Evolutionary conservation across 768 basidiomycete genomes (phyloP), one percentile per base, ranked within the genome.

Genomic region (Trametes cinnabarina): DNA sequence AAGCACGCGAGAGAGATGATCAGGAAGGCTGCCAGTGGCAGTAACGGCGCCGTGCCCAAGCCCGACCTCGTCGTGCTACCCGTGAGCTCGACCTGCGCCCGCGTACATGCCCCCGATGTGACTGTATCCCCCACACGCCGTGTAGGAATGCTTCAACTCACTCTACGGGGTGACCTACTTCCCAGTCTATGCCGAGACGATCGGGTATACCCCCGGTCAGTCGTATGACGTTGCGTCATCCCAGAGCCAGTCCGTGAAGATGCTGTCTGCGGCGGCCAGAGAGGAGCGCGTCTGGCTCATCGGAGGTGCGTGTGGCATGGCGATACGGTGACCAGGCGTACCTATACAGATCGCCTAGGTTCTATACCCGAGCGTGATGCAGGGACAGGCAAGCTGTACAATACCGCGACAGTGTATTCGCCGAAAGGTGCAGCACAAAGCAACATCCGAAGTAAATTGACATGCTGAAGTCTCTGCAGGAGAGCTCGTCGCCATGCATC

Each of bases 371-470:
- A 99, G 71, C 79, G 82, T 41, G 92, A 91, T 60, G 66, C 63
- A 1, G 57, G 68, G 7, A 78, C 80, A 20, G 82, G 83, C 51
- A 88, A 90, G 57, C 57, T 98, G 6, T 99, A 92, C 76, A 99
- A 99, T 71, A 96, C 94, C 3, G 87, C 90, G 62, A 94, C 91
- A 4, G 92, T 93, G 4, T 97, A 94, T 73, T 88, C 87, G 51
- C 94, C 90, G 0, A 69, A 84, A 73, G 92, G 91, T 82, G 4
- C 68, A 32, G 25, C 17, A 46, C 37, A n/a, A n/a, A n/a, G n/a
- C 35, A 64, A 17, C 22, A 9, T 32, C 42, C 47, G 22, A 19
- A 32, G 35, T 51, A 4, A 37, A 47, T 15, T 3, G 52, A 4
- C 19, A 50, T 53, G 20, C 61, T 50, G 57, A 61, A 55, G 49